These are phyloP conservation scores for Zychaea mexicana DNA, from an alignment of 371 early-diverging fungal species.

Conservation along the genomic window DNA sequence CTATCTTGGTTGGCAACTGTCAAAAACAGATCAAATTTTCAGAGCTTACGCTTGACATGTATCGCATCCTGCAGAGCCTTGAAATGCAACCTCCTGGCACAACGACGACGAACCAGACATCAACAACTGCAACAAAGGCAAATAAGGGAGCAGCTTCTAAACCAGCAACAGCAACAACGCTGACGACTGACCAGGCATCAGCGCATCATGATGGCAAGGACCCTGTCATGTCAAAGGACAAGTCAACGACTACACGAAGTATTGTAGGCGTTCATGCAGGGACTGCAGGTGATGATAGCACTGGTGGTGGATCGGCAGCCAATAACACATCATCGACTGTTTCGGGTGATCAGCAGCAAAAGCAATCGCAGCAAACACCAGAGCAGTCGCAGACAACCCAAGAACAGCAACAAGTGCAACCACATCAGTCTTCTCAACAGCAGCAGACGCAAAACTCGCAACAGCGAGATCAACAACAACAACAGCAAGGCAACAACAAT, in stretches of 20 bases:
- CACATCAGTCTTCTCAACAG: neutral
- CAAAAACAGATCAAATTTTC: conserved; percentile 94
- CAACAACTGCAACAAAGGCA: neutral
- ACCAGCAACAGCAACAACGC: neutral
- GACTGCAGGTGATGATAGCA: conserved; percentile 14
- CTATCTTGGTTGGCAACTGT: conserved; percentile 90
- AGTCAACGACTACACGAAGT: conserved; percentile 15
- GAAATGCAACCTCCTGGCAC: conserved; percentile 33
- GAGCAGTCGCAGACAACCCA: neutral
- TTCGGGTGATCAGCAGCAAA: neutral
- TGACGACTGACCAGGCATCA: neutral
- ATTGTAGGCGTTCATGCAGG: neutral
- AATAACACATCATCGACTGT: neutral
- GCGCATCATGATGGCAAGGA: conserved; percentile 4
- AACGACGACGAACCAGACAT: neutral
- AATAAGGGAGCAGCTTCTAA: too few relatives aligned
- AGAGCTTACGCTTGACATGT: conserved; percentile 95
- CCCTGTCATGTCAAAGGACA: conserved; percentile 14
- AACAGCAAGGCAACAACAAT: conserved; percentile 1
- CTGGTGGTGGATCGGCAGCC: neutral
- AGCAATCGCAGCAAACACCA: conserved; percentile 14
- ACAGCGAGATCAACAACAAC: neutral
- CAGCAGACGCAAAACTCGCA: conserved; percentile 1
- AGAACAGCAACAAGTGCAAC: neutral
- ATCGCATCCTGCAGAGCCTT: conserved; percentile 89